These are phyloP conservation scores for Bryum argenteum DNA, from an alignment of 225 moss, liverwort and hornwort genomes.

Conservation along the genomic window DNA sequence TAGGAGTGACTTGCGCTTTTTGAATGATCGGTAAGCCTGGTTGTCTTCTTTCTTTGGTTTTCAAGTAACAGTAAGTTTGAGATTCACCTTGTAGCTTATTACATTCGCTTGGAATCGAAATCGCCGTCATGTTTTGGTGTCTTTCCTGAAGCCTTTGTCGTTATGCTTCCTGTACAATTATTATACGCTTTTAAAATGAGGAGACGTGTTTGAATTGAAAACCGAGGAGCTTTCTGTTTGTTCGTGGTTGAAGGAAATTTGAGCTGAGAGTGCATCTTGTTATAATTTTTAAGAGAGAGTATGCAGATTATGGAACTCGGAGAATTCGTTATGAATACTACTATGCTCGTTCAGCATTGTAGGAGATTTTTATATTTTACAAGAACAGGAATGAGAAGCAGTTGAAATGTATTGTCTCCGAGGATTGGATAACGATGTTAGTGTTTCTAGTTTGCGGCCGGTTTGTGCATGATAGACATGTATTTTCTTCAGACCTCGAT, in stretches of 20 bases:
- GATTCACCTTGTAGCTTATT: background rate
- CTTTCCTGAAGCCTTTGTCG: too few relatives aligned
- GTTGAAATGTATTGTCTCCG: background rate
- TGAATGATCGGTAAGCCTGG: background rate
- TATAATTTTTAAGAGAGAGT: background rate
- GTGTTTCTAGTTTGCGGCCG: constrained; percentile 4
- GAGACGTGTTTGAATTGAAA: too few relatives aligned
- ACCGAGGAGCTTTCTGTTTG: background rate
- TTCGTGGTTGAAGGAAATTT: background rate
- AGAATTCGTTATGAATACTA: background rate
- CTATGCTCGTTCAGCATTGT: background rate
- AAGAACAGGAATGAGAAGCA: background rate
- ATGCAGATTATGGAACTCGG: background rate
- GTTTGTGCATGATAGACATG: background rate
- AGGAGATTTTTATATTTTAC: background rate
- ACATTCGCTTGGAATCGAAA: background rate
- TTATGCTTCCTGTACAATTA: too few relatives aligned
- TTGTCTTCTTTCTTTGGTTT: background rate
- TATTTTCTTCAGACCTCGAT: too few relatives aligned
- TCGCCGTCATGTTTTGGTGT: too few relatives aligned
- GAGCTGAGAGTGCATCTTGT: background rate
- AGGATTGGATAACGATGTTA: background rate
- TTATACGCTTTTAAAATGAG: too few relatives aligned
- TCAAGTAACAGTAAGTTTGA: background rate
- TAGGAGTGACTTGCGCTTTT: constrained; percentile 1